A percentile compares a stretch with the other conserved stretches of the same genome.
phyloP scores from a whole-genome alignment of 2,329 filamentous ascomycete species.

The Magnaporthales sp. region DNA sequence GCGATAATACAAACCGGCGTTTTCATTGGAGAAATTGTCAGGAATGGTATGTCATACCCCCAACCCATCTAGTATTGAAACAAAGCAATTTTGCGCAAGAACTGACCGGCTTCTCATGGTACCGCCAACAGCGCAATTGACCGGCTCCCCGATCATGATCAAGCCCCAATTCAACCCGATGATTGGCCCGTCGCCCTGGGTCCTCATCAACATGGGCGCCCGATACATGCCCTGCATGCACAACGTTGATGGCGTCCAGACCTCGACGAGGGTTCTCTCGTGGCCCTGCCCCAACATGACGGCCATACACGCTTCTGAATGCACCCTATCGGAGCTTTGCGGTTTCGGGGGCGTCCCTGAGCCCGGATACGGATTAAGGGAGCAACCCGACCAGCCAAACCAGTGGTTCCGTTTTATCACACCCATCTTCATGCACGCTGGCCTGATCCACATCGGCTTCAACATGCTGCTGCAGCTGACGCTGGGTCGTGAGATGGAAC shows the following conservation, averaged over 20 bases:
- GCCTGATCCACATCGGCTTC: constrained; percentile 90
- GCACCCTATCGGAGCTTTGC: constrained; percentile 71
- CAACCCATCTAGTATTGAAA: not conserved
- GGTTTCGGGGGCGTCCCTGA: constrained; percentile 72
- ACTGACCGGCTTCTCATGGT: not conserved
- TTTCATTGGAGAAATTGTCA: constrained; percentile 82
- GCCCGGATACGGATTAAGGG: constrained; percentile 46
- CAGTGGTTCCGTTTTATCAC: constrained; percentile 97
- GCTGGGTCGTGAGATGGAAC: constrained; percentile 86
- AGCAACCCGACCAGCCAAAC: constrained; percentile 56
- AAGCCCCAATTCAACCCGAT: constrained; percentile 89
- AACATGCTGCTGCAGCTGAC: constrained; percentile 89
- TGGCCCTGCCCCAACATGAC: constrained; percentile 83
- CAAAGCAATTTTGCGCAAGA: not conserved
- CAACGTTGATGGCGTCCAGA: constrained; percentile 59
- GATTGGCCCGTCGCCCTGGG: constrained; percentile 86
- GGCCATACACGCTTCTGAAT: constrained; percentile 51
- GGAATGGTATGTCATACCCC: constrained; percentile 56
- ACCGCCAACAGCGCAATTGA: constrained; percentile 25
- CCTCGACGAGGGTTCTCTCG: constrained; percentile 33
- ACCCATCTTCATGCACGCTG: constrained; percentile 92
- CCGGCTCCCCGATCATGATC: constrained; percentile 68
- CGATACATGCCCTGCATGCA: constrained; percentile 94
- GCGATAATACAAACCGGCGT: constrained; percentile 70
- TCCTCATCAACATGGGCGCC: constrained; percentile 92